Evolutionary conservation across 2,329 filamentous ascomycete genomes (phyloP).

Genomic region (Talaromyces sp.): DNA sequence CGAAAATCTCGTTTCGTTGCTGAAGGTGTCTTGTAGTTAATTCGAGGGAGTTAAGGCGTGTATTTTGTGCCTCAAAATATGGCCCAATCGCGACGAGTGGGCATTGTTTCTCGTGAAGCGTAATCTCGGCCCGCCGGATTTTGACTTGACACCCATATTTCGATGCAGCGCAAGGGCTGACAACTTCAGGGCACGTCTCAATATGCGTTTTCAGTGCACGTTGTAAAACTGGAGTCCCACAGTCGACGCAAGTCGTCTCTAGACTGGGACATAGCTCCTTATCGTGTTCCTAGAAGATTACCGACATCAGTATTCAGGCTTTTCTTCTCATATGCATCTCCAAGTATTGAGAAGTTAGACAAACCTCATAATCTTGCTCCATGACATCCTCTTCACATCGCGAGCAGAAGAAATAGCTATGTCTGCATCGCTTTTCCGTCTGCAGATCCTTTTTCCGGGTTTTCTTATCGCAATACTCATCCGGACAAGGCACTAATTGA

Average conservation of each 20-base stretch:
- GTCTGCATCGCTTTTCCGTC: slow-evolving; percentile 54
- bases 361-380: slow-evolving; percentile 57
- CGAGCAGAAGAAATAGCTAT: slow-evolving; percentile 56
- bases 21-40: slow-evolving; percentile 48
- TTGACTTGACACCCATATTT: slow-evolving; percentile 48
- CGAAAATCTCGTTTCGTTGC: slow-evolving; percentile 51
- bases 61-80: slow-evolving; percentile 48
- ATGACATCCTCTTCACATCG: slow-evolving; percentile 57
- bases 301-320: slow-evolving; percentile 1
- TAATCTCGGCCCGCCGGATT: slow-evolving; percentile 40
- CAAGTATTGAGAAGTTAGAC: slow-evolving; percentile 10
- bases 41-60: slow-evolving; percentile 48
- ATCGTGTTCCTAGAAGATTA: slow-evolving; percentile 36
- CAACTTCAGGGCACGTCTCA: slow-evolving; percentile 40
- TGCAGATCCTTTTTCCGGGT: slow-evolving; percentile 60
- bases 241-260: slow-evolving; percentile 41
- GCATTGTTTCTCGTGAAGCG: slow-evolving; percentile 53
- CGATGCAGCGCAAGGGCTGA: slow-evolving; percentile 41
- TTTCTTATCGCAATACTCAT: slow-evolving; percentile 52
- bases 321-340: neutral
- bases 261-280: slow-evolving; percentile 41
- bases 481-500: slow-evolving; percentile 56
- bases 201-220: slow-evolving; percentile 40
- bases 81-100: slow-evolving; percentile 52
- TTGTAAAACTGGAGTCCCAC: slow-evolving; percentile 35